Evolutionary conservation across 768 basidiomycete genomes (phyloP), one percentile per base, ranked within the genome.

Genomic region (Tephrocybe rancida): DNA sequence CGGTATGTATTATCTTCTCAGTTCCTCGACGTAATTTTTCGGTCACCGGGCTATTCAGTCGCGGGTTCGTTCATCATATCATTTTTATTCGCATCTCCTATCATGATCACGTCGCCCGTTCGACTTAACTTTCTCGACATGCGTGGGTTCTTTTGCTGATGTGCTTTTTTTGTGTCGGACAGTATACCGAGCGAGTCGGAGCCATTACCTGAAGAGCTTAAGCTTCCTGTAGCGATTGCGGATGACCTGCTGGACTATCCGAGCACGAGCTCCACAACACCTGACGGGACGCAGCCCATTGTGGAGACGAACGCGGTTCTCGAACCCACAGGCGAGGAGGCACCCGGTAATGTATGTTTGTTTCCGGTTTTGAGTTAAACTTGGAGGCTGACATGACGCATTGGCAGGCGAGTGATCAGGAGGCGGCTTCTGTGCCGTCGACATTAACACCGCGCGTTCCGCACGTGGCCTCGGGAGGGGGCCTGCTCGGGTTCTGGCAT

Each of bases 401-500:
- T 38, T 42, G 9, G 56, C 61, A 71, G 64, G 38, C 53, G 26
- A 50, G 44, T 46, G 58, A 57, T 25, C 59, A 55, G 48, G 52
- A 56, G 44, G 50, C 45, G 19, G 44, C 46, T 18, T 41, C 58
- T 32, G 29, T 48, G 25, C 49, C 58, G 16, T 22, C 61, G 46
- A 43, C 57, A 44, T 57, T 53, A 53, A 58, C 48, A 7, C 56
- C 62, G 59, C 58, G 53, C 52, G 58, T 54, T 26, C 44, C 52
- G 29, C 60, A 62, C 59, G 61, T 60, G 61, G 65, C 60, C 21
- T 49, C 67, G 41, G 68, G 70, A 32, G 52, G 52, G 35, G 80
- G 85, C 3, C 67, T 89, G 38, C 70, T 87, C 24, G 76, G 82
- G 29, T 88, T 89, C 70, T 65, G 86, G 55, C 81, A 83, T 43